phyloP scores from a whole-genome alignment of 2,329 filamentous ascomycete species.

The Apiospora rasikravindrae region DNA sequence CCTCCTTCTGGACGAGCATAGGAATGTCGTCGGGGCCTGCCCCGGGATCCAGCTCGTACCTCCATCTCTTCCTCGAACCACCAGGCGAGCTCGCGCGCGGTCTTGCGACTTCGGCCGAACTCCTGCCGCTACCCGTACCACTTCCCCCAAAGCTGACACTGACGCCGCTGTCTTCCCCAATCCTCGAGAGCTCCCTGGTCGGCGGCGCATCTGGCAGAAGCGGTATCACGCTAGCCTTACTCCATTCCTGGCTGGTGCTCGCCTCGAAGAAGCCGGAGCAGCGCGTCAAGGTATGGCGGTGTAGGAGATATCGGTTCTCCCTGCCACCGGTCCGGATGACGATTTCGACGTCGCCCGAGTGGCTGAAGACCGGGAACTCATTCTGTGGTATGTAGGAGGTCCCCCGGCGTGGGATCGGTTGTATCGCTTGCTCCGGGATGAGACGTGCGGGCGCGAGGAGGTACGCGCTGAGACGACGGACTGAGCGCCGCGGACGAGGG shows the following conservation, averaged over 20 bases:
- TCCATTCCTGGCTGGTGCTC: conserved; percentile 81
- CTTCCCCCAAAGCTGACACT: conserved; percentile 42
- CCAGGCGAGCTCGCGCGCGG: conserved; percentile 41
- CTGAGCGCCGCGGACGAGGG: conserved; percentile 64
- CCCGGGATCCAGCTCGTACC: conserved; percentile 85
- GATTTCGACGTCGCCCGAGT: conserved; percentile 89
- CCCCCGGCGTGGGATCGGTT: conserved; percentile 80
- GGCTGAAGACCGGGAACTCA: conserved; percentile 89
- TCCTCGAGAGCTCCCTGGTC: conserved; percentile 55
- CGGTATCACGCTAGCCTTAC: conserved; percentile 47
- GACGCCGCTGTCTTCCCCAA: conserved; percentile 52
- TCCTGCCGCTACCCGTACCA: conserved; percentile 39
- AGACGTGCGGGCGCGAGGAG: conserved; percentile 53
- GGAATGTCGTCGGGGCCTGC: conserved; percentile 77
- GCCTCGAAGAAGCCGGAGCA: conserved; percentile 95
- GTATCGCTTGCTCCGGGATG: conserved; percentile 69
- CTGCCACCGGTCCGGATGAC: conserved; percentile 71
- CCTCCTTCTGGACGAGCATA: conserved; percentile 84
- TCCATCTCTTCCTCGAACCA: conserved; percentile 70
- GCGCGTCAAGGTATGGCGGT: conserved; percentile 84
- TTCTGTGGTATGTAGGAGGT: conserved; percentile 75
- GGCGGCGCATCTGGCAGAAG: conserved; percentile 38
- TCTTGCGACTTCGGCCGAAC: conserved; percentile 39
- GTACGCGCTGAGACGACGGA: conserved; percentile 70
- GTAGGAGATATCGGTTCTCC: conserved; percentile 85